phyloP scores from a whole-genome alignment of 73 alveolate genomes.

The Durusdinium trenchii region DNA sequence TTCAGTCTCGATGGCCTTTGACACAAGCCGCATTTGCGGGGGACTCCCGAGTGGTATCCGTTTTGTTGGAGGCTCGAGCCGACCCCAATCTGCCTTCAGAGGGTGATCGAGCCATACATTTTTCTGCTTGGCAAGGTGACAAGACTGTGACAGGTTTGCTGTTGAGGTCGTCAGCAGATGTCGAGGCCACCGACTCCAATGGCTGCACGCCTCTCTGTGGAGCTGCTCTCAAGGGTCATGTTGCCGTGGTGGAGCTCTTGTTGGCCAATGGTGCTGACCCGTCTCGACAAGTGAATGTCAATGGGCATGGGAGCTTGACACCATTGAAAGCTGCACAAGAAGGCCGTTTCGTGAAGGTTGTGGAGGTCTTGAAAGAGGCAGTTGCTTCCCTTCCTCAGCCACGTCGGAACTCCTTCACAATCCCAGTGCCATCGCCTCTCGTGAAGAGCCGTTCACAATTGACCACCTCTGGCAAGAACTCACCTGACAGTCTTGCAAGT shows the following conservation, averaged over 20 bases:
- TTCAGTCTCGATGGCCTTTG: constrained; percentile 70
- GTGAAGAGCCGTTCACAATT: neutral
- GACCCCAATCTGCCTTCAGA: constrained; percentile 75
- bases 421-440: constrained; percentile 20
- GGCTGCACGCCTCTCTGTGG: constrained; percentile 81
- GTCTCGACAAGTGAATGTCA: constrained; percentile 49
- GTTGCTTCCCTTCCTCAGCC: constrained; percentile 21
- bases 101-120: constrained; percentile 63
- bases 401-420: constrained; percentile 10
- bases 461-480: neutral
- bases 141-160: constrained; percentile 28
- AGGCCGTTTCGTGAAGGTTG: constrained; percentile 39
- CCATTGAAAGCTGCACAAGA: constrained; percentile 78
- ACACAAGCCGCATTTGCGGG: constrained; percentile 70
- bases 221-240: constrained; percentile 66
- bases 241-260: constrained; percentile 35
- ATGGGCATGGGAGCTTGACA: constrained; percentile 65
- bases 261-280: constrained; percentile 64
- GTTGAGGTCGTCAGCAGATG: constrained; percentile 56
- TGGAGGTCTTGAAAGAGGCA: constrained; percentile 44
- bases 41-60: neutral
- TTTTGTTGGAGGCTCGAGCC: constrained; percentile 55
- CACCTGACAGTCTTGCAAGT: constrained; percentile 41
- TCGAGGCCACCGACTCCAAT: constrained; percentile 64
- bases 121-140: constrained; percentile 82